These are phyloP conservation scores for Platismatia glauca DNA, from an alignment of 495 filamentous ascomycete species.

Conservation along the genomic window DNA sequence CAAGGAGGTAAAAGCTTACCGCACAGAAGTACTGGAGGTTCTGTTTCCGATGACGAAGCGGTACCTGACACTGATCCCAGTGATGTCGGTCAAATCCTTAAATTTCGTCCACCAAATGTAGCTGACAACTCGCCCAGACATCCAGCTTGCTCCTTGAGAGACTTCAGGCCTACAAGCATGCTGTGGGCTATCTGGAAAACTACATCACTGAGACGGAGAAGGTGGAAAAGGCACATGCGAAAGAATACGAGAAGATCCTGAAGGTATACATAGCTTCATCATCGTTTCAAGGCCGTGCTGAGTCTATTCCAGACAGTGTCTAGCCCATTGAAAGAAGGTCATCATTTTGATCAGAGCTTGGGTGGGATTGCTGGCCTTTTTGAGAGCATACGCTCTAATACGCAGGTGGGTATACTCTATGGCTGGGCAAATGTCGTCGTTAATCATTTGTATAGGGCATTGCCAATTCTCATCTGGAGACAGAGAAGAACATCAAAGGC, in stretches of 20 bases:
- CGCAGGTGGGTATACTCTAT: constrained; percentile 48
- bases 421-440: neutral
- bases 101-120: neutral
- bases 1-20: too few relatives aligned
- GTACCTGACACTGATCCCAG: constrained; percentile 72
- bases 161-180: constrained; percentile 91
- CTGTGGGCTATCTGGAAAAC: constrained; percentile 79
- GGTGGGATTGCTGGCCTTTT: constrained; percentile 83
- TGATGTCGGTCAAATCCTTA: constrained; percentile 49
- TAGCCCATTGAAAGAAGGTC: constrained; percentile 73
- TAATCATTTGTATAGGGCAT: constrained; percentile 48
- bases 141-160: constrained; percentile 73
- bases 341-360: constrained; percentile 82
- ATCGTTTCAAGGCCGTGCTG: neutral
- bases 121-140: constrained; percentile 38
- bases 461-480: constrained; percentile 76
- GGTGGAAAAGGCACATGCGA: constrained; percentile 70
- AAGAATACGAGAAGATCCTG: constrained; percentile 90
- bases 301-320: constrained; percentile 56
- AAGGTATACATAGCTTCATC: constrained; percentile 47
- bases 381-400: constrained; percentile 86
- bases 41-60: constrained; percentile 47
- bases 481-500: constrained; percentile 76
- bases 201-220: constrained; percentile 80
- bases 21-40: constrained; percentile 11